Base-by-base conservation (phyloP, 148 eudicot genomes). In the Chenopodium album region DNA sequence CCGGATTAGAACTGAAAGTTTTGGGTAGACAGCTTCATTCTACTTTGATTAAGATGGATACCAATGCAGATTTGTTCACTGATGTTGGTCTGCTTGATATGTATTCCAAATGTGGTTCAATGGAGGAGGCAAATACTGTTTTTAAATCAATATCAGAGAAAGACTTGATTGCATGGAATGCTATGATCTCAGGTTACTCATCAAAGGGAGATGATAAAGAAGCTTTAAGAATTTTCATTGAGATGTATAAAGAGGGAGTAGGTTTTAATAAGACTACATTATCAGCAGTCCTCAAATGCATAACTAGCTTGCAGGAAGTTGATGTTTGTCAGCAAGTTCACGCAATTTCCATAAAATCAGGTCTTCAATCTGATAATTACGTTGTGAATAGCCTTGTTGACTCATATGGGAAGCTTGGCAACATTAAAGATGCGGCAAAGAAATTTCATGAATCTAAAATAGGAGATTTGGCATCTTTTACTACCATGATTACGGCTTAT, bases 21-120 rank as follows among this genome's bases (percentile, higher is more conserved):
- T 79, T 87, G 80, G 98, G 98, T 34, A 82, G 77, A 83, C 92
- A 92, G 82, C 84, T 94, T 48, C 98, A 94, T 76, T 86, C 93
- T 9, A 78, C 79, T 60, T 82, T 92, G 85, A 77, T 89, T 73
- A 91, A 92, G 80, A 90, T 83, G 86, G 92, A 89, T 60, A 76
- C 67, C 54, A 78, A 85, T 75, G 80, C 83, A 47, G 98, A 94
- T 85, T 73, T 83, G 1, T 92, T 88, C 85, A 82, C 87, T 7
- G 81, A 85, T 75, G 92, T 89, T 76, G 94, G 94, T 32, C 88
- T 94, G 41, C 82, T 94, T 54, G 94, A 91, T 81, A 91, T 94
- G 92, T 94, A 94, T 78, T 85, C 85, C 85, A 94, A 94, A 84
- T 91, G 91, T 76, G 81, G 80, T 23, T 84, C 86, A 10, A 70